These are phyloP conservation scores for Xylaria intraflava DNA, from an alignment of 495 filamentous ascomycete species.

Conservation along the genomic window DNA sequence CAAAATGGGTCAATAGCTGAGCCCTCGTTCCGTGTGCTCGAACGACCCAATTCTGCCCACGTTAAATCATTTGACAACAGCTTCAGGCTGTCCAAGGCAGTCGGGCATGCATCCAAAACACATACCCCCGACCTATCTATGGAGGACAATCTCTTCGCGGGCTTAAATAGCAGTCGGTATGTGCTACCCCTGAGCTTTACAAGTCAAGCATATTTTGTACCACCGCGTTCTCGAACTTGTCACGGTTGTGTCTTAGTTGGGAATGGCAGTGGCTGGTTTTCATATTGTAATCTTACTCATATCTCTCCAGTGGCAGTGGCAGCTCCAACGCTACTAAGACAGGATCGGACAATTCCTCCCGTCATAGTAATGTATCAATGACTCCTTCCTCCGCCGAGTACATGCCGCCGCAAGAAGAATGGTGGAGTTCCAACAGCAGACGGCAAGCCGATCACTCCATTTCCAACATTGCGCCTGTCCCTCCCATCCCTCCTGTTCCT, in stretches of 20 bases:
- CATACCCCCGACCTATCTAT: slow-evolving; percentile 29
- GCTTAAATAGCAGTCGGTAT: slow-evolving; percentile 49
- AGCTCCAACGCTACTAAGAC: slow-evolving; percentile 59
- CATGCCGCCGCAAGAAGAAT: slow-evolving; percentile 46
- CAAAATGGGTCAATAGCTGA: slow-evolving; percentile 39
- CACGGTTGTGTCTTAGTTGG: not conserved
- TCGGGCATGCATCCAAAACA: slow-evolving; percentile 20
- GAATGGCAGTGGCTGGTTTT: slow-evolving; percentile 9
- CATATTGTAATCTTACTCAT: slow-evolving; percentile 27
- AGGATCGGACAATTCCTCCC: slow-evolving; percentile 59
- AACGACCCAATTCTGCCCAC: slow-evolving; percentile 30
- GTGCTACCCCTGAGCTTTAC: slow-evolving; percentile 13
- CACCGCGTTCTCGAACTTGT: not conserved
- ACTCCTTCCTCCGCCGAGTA: slow-evolving; percentile 65
- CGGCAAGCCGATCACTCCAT: slow-evolving; percentile 51
- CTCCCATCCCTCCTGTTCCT: slow-evolving; percentile 34
- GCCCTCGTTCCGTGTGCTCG: slow-evolving; percentile 44
- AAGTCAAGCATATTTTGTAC: not conserved
- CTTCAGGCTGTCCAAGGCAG: slow-evolving; percentile 24
- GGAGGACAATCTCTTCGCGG: slow-evolving; percentile 53
- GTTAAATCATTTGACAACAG: slow-evolving; percentile 40
- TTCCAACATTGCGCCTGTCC: slow-evolving; percentile 51
- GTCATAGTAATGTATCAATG: slow-evolving; percentile 67
- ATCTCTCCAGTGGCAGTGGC: slow-evolving; percentile 50
- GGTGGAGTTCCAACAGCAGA: slow-evolving; percentile 39